Conservation (phyloP, 805 yeast genomes). For the Schizosaccharomyces cryophilus region DNA sequence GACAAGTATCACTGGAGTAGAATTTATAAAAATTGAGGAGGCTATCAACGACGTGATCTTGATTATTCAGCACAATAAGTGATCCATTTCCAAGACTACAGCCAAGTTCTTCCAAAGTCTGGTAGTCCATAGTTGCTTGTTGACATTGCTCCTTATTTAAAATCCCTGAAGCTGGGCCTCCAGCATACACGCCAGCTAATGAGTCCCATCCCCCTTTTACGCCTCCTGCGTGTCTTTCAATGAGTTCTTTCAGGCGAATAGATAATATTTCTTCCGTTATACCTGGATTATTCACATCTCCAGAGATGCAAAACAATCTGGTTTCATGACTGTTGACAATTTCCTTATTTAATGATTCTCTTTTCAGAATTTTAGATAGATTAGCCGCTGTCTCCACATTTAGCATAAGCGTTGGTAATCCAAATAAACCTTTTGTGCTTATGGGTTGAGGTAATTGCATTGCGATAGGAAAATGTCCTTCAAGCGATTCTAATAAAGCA, state of each 20-base stretch:
- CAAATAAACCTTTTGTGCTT: conserved; percentile 77
- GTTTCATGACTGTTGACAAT: conserved; percentile 68
- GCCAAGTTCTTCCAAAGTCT: conserved; percentile 62
- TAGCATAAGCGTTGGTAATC: conserved; percentile 77
- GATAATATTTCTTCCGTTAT: conserved; percentile 90
- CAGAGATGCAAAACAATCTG: conserved; percentile 65
- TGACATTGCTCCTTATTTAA: conserved; percentile 44
- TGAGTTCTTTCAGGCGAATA: conserved; percentile 54
- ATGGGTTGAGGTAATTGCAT: conserved; percentile 89
- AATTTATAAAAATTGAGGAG: conserved; percentile 66
- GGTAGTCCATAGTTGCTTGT: conserved; percentile 62
- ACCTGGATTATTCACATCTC: conserved; percentile 80
- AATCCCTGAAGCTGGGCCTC: conserved; percentile 73
- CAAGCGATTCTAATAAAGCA: conserved; percentile 64
- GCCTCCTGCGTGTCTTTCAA: conserved; percentile 81
- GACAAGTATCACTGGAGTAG: conserved; percentile 81
- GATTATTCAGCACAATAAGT: conserved; percentile 72
- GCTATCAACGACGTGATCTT: conserved; percentile 62
- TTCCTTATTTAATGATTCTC: conserved; percentile 66
- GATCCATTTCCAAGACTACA: conserved; percentile 86
- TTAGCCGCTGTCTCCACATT: conserved; percentile 82
- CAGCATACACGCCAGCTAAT: conserved; percentile 66
- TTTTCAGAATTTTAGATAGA: conserved; percentile 67
- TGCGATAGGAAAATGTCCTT: conserved; percentile 86
- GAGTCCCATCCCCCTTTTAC: conserved; percentile 85